Evolutionary conservation across 441 rosid species (phyloP).

Genomic region (Pelargonium myrrhifolium): DNA sequence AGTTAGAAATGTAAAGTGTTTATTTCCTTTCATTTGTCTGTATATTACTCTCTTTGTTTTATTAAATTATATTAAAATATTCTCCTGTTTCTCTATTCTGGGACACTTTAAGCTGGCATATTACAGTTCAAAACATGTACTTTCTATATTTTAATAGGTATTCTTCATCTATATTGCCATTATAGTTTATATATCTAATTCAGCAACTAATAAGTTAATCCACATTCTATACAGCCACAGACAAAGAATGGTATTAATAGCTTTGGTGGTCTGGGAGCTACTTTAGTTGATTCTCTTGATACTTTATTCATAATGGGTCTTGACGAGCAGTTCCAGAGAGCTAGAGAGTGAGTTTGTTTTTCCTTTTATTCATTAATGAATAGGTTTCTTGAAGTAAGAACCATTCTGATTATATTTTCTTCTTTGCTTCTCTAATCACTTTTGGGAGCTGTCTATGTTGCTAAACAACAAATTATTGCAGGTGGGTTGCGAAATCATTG

Average conservation of each 20-base stretch:
- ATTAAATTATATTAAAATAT: not conserved
- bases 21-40: not conserved
- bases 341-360: slow-evolving; percentile 6
- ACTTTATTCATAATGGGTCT: slow-evolving; percentile 4
- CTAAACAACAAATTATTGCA: not conserved
- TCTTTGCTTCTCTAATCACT: no score
- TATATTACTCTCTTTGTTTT: not conserved
- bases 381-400: not conserved
- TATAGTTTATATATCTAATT: not conserved
- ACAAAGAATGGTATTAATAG: slow-evolving; percentile 4
- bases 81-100: not conserved
- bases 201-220: not conserved
- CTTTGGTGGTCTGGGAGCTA: slow-evolving; percentile 1
- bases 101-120: not conserved
- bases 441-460: not conserved
- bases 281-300: slow-evolving; percentile 4
- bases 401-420: not conserved
- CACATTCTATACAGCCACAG: slow-evolving; percentile 4
- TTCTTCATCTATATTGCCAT: not conserved
- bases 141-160: not conserved
- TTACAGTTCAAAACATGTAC: not conserved
- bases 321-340: slow-evolving; percentile 4
- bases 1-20: not conserved
- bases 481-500: slow-evolving; percentile 4
- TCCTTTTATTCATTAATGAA: not conserved